Evolutionary conservation across 129 eudicot species (phyloP).

Genomic region (Deinandra increscens): DNA sequence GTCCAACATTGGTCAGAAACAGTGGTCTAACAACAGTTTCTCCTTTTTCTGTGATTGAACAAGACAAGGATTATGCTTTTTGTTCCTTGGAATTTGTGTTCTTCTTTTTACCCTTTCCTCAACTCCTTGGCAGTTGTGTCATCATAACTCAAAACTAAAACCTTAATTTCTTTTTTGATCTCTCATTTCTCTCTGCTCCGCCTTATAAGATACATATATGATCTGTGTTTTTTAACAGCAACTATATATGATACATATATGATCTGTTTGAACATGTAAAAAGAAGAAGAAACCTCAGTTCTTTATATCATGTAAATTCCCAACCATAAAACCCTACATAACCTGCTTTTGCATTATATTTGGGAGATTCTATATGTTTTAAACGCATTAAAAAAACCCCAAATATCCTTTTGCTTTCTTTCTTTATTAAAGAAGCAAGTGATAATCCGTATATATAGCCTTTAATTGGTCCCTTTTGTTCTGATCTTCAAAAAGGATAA

Average conservation of each 20-base stretch:
- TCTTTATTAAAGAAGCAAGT: conserved; percentile 8
- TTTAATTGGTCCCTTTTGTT: background rate
- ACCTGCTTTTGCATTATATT: conserved; percentile 18
- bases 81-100: conserved; percentile 79
- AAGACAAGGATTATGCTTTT: conserved; percentile 75
- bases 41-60: conserved; percentile 72
- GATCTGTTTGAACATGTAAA: background rate
- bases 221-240: too few species aligned
- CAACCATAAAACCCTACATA: conserved; percentile 27
- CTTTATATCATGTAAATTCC: conserved; percentile 30
- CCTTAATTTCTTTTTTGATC: conserved; percentile 27
- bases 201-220: background rate
- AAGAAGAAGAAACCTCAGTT: background rate
- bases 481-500: background rate
- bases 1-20: conserved; percentile 34
- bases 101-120: conserved; percentile 22
- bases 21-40: conserved; percentile 38
- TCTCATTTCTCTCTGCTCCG: background rate
- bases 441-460: background rate
- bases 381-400: background rate
- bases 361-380: conserved; percentile 26
- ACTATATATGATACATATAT: too few species aligned
- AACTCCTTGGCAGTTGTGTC: conserved; percentile 42
- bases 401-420: background rate
- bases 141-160: conserved; percentile 23